Evolutionary conservation across 148 eudicot species (phyloP).

Genomic region (Talinum fruticosum): DNA sequence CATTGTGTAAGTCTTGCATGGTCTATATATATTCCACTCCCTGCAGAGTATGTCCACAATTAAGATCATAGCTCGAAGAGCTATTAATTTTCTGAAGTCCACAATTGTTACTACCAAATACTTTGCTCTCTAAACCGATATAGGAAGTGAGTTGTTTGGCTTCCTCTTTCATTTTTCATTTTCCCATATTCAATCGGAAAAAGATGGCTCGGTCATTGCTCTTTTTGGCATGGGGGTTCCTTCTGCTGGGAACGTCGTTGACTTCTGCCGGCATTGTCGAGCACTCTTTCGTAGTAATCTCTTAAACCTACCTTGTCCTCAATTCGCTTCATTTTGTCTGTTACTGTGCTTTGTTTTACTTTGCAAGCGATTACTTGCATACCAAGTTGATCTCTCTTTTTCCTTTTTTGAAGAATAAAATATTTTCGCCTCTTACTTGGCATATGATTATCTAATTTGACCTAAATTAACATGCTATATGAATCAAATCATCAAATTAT

Average conservation of each 20-base stretch:
- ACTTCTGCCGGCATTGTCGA: constrained; percentile 19
- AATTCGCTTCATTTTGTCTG: not conserved
- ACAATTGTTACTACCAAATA: not conserved
- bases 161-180: not conserved
- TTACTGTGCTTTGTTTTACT: not conserved
- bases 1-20: not conserved
- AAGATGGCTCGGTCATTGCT: not conserved
- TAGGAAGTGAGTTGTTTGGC: not conserved
- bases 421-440: no score
- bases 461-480: no score
- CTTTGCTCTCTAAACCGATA: no score
- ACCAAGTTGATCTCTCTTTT: no score
- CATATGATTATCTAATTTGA: no score
- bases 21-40: not conserved
- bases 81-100: not conserved
- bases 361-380: no score
- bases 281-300: constrained; percentile 19
- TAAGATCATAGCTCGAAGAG: not conserved
- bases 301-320: not conserved
- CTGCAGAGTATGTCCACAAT: not conserved
- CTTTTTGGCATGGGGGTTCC: not conserved
- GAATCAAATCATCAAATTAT: no score
- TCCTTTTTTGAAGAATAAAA: no score
- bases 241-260: not conserved
- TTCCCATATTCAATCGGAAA: not conserved